These are phyloP conservation scores for Torrubiellomyces zombiae DNA, from an alignment of 2,329 filamentous ascomycete genomes.

Conservation along the genomic window DNA sequence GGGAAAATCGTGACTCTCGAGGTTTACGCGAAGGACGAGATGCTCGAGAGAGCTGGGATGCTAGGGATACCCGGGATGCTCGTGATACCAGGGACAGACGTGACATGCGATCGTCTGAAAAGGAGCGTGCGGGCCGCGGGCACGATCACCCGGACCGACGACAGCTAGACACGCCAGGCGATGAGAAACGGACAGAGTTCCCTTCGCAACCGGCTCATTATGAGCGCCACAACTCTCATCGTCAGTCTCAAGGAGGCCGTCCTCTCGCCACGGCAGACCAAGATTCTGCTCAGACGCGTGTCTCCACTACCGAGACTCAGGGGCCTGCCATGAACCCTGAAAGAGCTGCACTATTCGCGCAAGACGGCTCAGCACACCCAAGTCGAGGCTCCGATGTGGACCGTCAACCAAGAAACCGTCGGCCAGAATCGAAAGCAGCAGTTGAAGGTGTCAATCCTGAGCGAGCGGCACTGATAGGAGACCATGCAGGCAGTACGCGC, in stretches of 20 bases:
- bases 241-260: conserved; percentile 13
- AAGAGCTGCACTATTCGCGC: conserved; percentile 31
- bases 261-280: conserved; percentile 14
- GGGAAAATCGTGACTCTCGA: conserved; percentile 13
- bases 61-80: conserved; percentile 21
- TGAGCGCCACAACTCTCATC: conserved; percentile 24
- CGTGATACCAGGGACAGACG: conserved; percentile 19
- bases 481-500: conserved; percentile 15
- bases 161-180: conserved; percentile 15
- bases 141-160: conserved; percentile 30
- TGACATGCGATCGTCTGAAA: conserved; percentile 21
- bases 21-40: conserved; percentile 12
- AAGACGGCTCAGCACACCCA: conserved; percentile 14
- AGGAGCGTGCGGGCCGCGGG: conserved; percentile 21
- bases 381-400: conserved; percentile 14
- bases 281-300: conserved; percentile 11
- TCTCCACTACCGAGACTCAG: conserved; percentile 10
- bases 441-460: conserved; percentile 29
- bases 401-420: conserved; percentile 12
- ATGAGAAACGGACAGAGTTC: conserved; percentile 12
- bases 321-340: conserved; percentile 39
- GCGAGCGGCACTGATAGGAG: conserved; percentile 27
- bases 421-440: conserved; percentile 11
- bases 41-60: conserved; percentile 18
- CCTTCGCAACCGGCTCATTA: conserved; percentile 21